A percentile compares a stretch with the other conserved stretches of the same genome.
Evolutionary conservation across 1,284 basidiomycete species (phyloP).

Genomic region (Tylopilus orsonianus): DNA sequence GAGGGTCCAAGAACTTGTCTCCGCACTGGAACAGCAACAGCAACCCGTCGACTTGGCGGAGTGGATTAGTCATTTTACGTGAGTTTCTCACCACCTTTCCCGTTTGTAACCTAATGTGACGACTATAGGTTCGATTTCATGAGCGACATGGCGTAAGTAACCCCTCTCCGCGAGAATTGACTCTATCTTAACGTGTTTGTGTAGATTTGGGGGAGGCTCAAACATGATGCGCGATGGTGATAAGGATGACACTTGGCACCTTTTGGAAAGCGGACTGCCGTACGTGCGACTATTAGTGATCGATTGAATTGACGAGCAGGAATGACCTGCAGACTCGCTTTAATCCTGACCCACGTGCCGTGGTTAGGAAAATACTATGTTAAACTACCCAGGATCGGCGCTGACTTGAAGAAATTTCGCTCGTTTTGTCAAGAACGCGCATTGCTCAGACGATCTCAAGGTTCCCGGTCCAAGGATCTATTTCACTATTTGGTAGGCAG

Average conservation of each 20-base stretch:
- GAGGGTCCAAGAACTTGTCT: conserved; percentile 40
- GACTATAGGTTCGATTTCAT: conserved; percentile 56
- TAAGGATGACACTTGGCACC: conserved; percentile 36
- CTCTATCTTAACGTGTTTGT: conserved; percentile 9
- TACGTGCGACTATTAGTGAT: conserved; percentile 24
- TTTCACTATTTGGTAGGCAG: conserved; percentile 34
- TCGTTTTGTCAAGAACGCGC: conserved; percentile 36
- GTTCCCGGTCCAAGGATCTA: conserved; percentile 45
- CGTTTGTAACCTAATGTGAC: conserved; percentile 13
- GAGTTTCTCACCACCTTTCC: conserved; percentile 25
- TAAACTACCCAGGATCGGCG: conserved; percentile 33
- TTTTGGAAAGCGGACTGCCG: conserved; percentile 39
- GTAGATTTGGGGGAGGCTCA: conserved; percentile 51
- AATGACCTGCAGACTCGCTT: conserved; percentile 31
- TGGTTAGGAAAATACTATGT: conserved; percentile 40
- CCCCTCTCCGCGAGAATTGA: background rate
- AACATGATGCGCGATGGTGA: conserved; percentile 44
- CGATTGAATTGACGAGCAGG: conserved; percentile 4
- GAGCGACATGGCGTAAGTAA: conserved; percentile 59
- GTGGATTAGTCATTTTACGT: conserved; percentile 56
- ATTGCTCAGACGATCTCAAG: conserved; percentile 34
- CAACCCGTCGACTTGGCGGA: conserved; percentile 41
- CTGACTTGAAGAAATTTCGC: conserved; percentile 34
- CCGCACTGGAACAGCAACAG: conserved; percentile 36
- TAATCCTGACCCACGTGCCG: conserved; percentile 41